phyloP scores from a whole-genome alignment of 2,329 filamentous ascomycete species.

The Fusarium nanum region DNA sequence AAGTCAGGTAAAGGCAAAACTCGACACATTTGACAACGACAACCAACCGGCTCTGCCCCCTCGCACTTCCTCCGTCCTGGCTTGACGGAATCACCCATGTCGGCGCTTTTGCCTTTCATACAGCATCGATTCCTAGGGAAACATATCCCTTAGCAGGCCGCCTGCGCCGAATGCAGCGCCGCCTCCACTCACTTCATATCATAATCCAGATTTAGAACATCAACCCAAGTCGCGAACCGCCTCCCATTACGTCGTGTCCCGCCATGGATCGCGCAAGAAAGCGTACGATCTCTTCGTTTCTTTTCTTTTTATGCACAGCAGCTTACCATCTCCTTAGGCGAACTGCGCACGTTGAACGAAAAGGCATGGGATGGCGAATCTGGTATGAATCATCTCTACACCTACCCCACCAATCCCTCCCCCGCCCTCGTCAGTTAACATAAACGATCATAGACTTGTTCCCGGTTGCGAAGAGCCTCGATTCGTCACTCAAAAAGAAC shows the following conservation, averaged over 20 bases:
- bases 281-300: constrained; percentile 57
- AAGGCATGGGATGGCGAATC: constrained; percentile 89
- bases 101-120: constrained; percentile 52
- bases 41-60: constrained; percentile 26
- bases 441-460: constrained; percentile 73
- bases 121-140: constrained; percentile 52
- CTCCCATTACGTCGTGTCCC: constrained; percentile 50
- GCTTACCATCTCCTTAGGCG: constrained; percentile 67
- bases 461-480: constrained; percentile 80
- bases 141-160: constrained; percentile 57
- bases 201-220: constrained; percentile 31
- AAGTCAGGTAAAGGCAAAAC: constrained; percentile 39
- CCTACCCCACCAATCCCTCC: constrained; percentile 29
- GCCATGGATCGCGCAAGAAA: constrained; percentile 74
- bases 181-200: constrained; percentile 39
- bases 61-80: constrained; percentile 43
- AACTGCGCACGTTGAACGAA: constrained; percentile 89
- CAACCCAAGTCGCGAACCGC: constrained; percentile 43
- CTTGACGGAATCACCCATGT: constrained; percentile 54
- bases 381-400: constrained; percentile 65
- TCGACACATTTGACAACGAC: constrained; percentile 23
- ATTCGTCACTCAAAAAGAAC: constrained; percentile 97
- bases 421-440: constrained; percentile 32
- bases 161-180: constrained; percentile 61
- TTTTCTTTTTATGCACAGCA: not conserved